Base-by-base conservation (phyloP, 495 filamentous ascomycete species). In the Talaromyces nanjingensis region DNA sequence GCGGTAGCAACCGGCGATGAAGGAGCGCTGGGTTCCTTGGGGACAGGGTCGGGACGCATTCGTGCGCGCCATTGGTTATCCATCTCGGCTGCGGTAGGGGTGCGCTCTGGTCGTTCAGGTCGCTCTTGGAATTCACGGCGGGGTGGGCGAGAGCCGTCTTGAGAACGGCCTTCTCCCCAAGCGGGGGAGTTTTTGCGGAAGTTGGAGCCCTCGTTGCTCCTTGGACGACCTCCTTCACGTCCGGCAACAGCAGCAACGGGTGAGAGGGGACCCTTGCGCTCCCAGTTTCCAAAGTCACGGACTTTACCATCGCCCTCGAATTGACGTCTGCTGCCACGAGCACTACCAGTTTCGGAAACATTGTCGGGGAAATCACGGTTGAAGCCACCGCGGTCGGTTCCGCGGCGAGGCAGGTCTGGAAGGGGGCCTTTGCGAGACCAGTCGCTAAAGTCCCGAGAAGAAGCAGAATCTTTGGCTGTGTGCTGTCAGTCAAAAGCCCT, bases 381-480 rank as follows among this genome's bases (percentile, higher is more conserved):
- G 63, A 80, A 81, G 62, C 72, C 74, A 62, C 75, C 68, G 63
- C 80, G 79, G 24, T 83, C 81, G 37, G 77, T 77, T 8, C 74
- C 73, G 65, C 81, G 79, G 63, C 81, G 79, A 11, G 84, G 83
- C 27, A 89, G 75, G 56, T 91, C 87, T 56, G 91, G 87, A 55
- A 97, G 87, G 61, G 94, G 94, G 9, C 94, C 94, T 70, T 89
- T 91, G 72, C 92, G 90, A 62, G 90, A 90, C 92, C 93, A 94
- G 74, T 96, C 92, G 61, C 81, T 81, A 66, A 91, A 74, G 62
- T 88, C 87, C 62, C 91, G 83, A 34, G 76, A 77, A 54, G 85
- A 83, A 18, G 77, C 77, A 71, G 88, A 76, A 34, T 92, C 91
- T 81, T 94, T 93, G 71, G 89, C 91, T 94, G 69, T 49, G 63